Evolutionary conservation across 441 rosid species (phyloP).

Genomic region (Viola pubescens): DNA sequence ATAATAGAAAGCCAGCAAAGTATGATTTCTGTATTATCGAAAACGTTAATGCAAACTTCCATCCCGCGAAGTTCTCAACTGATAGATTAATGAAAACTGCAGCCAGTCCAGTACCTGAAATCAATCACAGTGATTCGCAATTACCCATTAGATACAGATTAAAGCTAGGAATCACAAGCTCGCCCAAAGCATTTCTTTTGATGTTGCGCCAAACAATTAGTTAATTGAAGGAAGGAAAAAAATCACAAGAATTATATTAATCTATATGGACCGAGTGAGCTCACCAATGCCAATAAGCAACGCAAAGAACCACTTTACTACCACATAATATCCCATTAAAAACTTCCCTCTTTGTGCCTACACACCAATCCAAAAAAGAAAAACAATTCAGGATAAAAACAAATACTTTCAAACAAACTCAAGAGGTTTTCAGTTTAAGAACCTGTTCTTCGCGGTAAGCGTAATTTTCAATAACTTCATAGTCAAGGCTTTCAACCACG

Average conservation of each 20-base stretch:
- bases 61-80: slow-evolving; percentile 98
- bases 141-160: not conserved
- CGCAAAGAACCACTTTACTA: slow-evolving; percentile 92
- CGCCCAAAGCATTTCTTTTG: no score
- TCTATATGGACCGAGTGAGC: slow-evolving; percentile 3
- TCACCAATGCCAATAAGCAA: slow-evolving; percentile 91
- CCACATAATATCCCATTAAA: slow-evolving; percentile 61
- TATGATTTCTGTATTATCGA: slow-evolving; percentile 81
- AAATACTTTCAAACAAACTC: not conserved
- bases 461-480: slow-evolving; percentile 84
- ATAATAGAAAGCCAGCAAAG: slow-evolving; percentile 71
- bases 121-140: not conserved
- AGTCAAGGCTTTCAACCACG: slow-evolving; percentile 77
- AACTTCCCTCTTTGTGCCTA: slow-evolving; percentile 91
- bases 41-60: slow-evolving; percentile 82
- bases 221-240: not conserved
- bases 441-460: slow-evolving; percentile 96
- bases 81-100: slow-evolving; percentile 90
- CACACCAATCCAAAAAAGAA: slow-evolving; percentile 2
- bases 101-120: slow-evolving; percentile 88
- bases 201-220: not conserved
- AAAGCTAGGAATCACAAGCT: no score
- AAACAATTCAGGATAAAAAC: not conserved
- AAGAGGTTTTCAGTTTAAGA: not conserved
- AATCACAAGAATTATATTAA: not conserved